Conservation (phyloP, 805 yeast species). For the Teunomyces lycoperdinae region DNA sequence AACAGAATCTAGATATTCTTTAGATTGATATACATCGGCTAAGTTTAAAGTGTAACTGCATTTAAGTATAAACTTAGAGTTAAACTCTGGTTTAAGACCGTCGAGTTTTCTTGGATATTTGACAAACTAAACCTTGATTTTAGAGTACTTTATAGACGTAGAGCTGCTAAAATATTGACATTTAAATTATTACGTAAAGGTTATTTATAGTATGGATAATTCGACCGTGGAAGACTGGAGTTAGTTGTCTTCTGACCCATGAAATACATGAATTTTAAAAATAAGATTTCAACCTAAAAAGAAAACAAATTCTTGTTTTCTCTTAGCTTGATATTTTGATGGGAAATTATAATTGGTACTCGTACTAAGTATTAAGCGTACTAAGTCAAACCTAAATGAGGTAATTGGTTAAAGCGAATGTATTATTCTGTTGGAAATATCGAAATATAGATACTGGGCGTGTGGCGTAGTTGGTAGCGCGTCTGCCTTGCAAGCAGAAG, state of each 20-base stretch:
- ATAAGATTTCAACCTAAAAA: too few species aligned
- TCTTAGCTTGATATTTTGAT: too few species aligned
- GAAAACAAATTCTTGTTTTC: too few species aligned
- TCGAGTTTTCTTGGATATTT: not conserved
- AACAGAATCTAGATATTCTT: not conserved
- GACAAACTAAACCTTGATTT: not conserved
- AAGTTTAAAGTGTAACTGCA: not conserved
- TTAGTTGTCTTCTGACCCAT: too few species aligned
- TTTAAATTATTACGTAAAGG: too few species aligned
- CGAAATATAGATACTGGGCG: conserved; percentile 43
- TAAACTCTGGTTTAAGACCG: not conserved
- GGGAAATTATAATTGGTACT: too few species aligned
- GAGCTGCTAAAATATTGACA: too few species aligned
- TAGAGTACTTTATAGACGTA: not conserved
- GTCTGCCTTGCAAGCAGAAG: conserved; percentile 76
- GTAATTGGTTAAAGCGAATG: not conserved
- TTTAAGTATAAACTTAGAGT: not conserved
- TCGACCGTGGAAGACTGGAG: too few species aligned
- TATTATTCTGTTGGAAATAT: not conserved
- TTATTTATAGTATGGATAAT: too few species aligned
- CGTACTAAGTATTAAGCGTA: not conserved
- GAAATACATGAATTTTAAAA: too few species aligned
- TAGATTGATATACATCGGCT: not conserved
- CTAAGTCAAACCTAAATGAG: not conserved
- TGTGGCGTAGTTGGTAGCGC: conserved; percentile 85